Evolutionary conservation across 371 early-diverging fungal genomes (phyloP), one percentile per base, ranked within the genome.

Genomic region (Apophysomyces sp.): DNA sequence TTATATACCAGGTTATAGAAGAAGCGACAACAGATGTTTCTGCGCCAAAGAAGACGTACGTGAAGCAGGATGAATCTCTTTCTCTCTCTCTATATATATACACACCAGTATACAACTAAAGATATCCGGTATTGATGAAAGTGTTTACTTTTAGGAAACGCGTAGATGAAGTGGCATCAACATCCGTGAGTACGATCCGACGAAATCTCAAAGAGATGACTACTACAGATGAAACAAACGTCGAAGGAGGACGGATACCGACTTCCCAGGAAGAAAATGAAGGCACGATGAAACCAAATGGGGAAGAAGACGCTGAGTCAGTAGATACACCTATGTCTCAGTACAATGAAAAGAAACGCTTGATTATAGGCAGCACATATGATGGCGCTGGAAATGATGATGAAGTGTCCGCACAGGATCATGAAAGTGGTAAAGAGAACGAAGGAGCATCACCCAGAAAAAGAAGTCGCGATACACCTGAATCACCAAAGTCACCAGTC

Each of bases 131-230:
- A 49, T 53, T 44, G 26, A n/a, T 18, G 31, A 32, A 49, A 52
- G 57, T 15, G 15, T 53, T 41, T 28, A 40, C 8, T 51, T 34
- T 31, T 60, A 76, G 74, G 31, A 79, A 76, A 57, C 76, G 70
- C 44, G 73, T 67, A 24, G 80, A 71, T 9, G 75, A 72, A 62
- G 62, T 60, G n/a, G 11, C 41, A 37, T 3, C 26, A 13, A 24
- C 66, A 51, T 67, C 72, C 21, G 70, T 79, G 24, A 68, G 65
- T 15, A 70, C 80, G 2, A 76, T 79, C 29, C 80, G 80, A 32
- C 58, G 62, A 61, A 79, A 79, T 34, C 60, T 79, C 41, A 76
- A 79, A 57, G 80, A 79, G 28, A 79, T 79, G 80, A 57, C 74
- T 18, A 79, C 80, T 2, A 62, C 72, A 8, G 80, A 79, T 54